Evolutionary conservation across 2,329 filamentous ascomycete genomes (phyloP).

Genomic region (Chaetomium olivaceum): DNA sequence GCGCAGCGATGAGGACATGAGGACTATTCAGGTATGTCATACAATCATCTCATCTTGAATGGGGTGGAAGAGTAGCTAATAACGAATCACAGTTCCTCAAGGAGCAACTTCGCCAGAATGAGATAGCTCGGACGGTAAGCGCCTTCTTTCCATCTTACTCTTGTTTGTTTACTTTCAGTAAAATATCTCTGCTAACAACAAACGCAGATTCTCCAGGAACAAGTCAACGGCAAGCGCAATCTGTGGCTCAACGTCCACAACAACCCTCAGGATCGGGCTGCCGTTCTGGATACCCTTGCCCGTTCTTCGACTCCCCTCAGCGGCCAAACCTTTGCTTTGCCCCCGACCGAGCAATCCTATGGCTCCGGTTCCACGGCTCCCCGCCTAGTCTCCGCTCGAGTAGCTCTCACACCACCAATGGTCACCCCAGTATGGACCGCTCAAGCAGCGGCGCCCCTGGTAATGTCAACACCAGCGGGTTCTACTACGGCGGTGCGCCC

Average conservation of each 20-base stretch:
- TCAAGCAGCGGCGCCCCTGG: background rate
- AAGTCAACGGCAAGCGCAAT: constrained; percentile 28
- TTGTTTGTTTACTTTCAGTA: background rate
- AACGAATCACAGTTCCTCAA: constrained; percentile 13
- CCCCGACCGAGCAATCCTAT: background rate
- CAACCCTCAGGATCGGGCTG: constrained; percentile 21
- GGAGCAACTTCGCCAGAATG: constrained; percentile 21
- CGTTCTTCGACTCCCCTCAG: constrained; percentile 9
- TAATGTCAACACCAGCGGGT: background rate
- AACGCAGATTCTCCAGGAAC: constrained; percentile 25
- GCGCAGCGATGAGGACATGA: constrained; percentile 16
- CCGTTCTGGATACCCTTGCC: background rate
- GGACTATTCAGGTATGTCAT: constrained; percentile 20
- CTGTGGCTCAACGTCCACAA: constrained; percentile 29
- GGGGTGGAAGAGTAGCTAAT: background rate
- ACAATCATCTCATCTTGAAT: background rate
- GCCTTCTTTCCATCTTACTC: background rate
- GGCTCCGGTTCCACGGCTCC: background rate
- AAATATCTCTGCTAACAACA: constrained; percentile 1
- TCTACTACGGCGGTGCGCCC: background rate
- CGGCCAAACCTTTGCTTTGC: constrained; percentile 1
- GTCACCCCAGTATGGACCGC: background rate
- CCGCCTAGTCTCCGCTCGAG: background rate
- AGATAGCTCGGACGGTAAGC: constrained; percentile 17
- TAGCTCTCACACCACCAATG: background rate